Conservation (phyloP, 1,284 basidiomycete genomes). For the Thelephora terrestris region DNA sequence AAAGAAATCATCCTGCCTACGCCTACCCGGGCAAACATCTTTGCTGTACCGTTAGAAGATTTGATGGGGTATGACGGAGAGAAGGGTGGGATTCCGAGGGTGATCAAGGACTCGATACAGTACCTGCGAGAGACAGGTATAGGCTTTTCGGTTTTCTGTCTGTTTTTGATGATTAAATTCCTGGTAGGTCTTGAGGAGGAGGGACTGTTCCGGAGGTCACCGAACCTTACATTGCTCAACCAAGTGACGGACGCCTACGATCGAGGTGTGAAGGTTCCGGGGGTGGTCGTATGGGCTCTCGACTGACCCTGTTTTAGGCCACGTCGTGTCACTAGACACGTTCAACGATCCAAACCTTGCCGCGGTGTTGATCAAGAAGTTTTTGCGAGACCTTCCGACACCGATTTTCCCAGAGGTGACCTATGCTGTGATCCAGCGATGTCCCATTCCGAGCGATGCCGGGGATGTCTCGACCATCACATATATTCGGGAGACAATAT, state of each 20-base stretch:
- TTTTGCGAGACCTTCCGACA: slow-evolving; percentile 65
- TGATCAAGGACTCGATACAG: slow-evolving; percentile 67
- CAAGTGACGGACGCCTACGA: slow-evolving; percentile 77
- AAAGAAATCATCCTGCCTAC: slow-evolving; percentile 53
- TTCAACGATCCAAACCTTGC: slow-evolving; percentile 74
- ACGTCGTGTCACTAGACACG: slow-evolving; percentile 63
- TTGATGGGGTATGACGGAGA: slow-evolving; percentile 77
- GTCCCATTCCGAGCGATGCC: slow-evolving; percentile 47
- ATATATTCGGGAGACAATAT: slow-evolving; percentile 56
- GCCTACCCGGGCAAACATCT: slow-evolving; percentile 48
- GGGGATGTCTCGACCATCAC: slow-evolving; percentile 44
- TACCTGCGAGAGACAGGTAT: slow-evolving; percentile 55
- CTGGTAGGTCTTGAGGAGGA: slow-evolving; percentile 55
- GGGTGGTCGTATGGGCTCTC: background rate
- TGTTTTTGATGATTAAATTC: slow-evolving; percentile 1
- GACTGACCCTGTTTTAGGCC: slow-evolving; percentile 30
- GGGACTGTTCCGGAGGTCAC: slow-evolving; percentile 73
- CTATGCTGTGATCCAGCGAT: slow-evolving; percentile 56
- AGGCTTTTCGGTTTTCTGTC: slow-evolving; percentile 6
- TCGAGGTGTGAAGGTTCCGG: slow-evolving; percentile 35
- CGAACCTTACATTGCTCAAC: slow-evolving; percentile 56
- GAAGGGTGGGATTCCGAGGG: slow-evolving; percentile 67
- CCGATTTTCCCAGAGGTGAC: slow-evolving; percentile 63
- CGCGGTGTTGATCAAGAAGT: slow-evolving; percentile 79
- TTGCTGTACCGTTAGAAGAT: slow-evolving; percentile 71